Evolutionary conservation across 2,329 filamentous ascomycete species (phyloP), one percentile per base, ranked within the genome.

Genomic region (Eurotiales sp.): DNA sequence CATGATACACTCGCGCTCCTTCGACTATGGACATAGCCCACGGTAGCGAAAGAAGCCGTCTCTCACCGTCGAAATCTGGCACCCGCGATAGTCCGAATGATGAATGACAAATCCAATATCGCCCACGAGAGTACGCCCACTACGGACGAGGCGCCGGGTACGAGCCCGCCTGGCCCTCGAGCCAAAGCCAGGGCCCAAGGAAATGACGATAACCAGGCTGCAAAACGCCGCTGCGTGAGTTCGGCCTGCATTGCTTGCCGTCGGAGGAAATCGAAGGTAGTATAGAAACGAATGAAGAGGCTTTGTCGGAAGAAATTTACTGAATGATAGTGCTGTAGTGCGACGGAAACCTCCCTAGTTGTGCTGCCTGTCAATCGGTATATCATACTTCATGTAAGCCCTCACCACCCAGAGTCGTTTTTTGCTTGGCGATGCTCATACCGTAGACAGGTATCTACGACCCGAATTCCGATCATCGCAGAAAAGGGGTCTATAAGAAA

Each of bases 401-500:
- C 21, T 29, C 41, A 11, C 32, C 49, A 37, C 29, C n/a, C 53
- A 19, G 11, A 12, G 11, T 12, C n/a, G 21, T 11, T 4, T 27
- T 29, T 25, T 27, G 15, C 6, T 19, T 44, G 12, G 8, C 22
- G 37, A n/a, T 12, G 61, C 55, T 54, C 29, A 57, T 29, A 23
- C 48, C 54, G 21, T 55, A 61, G 21, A 84, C 88, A 72, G 96
- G 93, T 68, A 79, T 96, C 58, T 97, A 97, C 76, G 92, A 97
- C 65, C 92, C 91, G 3, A 95, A 91, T 65, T 96, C 91, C 53
- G 93, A 99, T 68, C 91, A 96, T 68, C 87, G 93, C 45, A 86
- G 93, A 46, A 97, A 97, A 69, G 93, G 93, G 54, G 93, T 97
- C 44, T 97, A 97, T 70, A 91, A 92, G 64, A 90, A 96, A 71